phyloP scores from a whole-genome alignment of 106 monocot species.

The Dioscorea alata region DNA sequence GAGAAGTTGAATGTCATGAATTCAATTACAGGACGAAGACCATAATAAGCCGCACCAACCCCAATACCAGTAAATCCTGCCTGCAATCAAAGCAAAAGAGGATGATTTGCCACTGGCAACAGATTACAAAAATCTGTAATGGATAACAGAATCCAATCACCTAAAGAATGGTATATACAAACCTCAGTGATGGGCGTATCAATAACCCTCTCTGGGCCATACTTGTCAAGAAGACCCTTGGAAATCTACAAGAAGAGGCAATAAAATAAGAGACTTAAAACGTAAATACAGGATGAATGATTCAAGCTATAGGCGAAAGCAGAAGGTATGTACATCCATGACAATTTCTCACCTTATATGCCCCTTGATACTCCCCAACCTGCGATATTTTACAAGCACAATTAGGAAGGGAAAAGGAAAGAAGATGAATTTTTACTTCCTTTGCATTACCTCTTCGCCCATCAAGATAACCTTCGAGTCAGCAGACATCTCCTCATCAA shows the following conservation, averaged over 20 bases:
- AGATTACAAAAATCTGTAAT: background rate
- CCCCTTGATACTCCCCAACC: slow-evolving; percentile 99
- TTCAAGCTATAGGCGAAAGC: background rate
- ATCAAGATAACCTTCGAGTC: slow-evolving; percentile 90
- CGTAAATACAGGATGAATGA: background rate
- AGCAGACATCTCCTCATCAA: slow-evolving; percentile 99
- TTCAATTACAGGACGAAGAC: slow-evolving; percentile 87
- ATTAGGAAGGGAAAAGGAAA: background rate
- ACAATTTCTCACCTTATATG: slow-evolving; percentile 73
- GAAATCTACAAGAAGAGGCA: slow-evolving; percentile 47
- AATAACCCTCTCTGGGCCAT: slow-evolving; percentile 96
- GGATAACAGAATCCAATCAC: background rate
- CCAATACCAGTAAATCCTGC: slow-evolving; percentile 99
- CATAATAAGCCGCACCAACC: slow-evolving; percentile 96
- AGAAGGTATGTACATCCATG: background rate
- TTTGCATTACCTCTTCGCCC: slow-evolving; percentile 80
- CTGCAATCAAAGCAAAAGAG: slow-evolving; percentile 19
- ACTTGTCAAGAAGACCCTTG: slow-evolving; percentile 89
- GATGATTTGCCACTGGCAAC: background rate
- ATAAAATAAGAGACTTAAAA: background rate
- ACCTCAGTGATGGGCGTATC: slow-evolving; percentile 99
- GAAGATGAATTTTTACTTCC: background rate
- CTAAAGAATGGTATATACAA: background rate
- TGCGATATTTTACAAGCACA: slow-evolving; percentile 15
- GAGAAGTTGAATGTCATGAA: slow-evolving; percentile 99